Evolutionary conservation across 768 basidiomycete genomes (phyloP), one percentile per base, ranked within the genome.

Genomic region (Coprinellus aureogranulatus): DNA sequence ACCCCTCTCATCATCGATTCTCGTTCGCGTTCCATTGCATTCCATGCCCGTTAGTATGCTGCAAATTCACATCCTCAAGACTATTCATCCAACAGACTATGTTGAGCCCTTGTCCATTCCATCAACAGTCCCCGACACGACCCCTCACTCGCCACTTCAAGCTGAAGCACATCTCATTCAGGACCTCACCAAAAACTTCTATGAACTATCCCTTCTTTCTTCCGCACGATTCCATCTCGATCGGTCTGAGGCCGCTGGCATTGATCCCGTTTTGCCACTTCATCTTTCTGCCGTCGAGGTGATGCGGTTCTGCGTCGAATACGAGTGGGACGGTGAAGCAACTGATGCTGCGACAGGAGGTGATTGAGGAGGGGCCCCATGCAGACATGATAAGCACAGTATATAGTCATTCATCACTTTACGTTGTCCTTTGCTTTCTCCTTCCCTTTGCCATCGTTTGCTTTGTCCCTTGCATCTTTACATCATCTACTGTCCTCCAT

Each of bases 271-370:
- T 39, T 68, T 93, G 52, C 91, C 90, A 12, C 83, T 88, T 66
- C 90, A 93, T 65, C 75, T 92, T 34, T 86, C 84, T 28, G 88
- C 89, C 16, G 76, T 90, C 25, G 84, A 89, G 57, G 76, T 77
- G 20, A 88, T 90, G 83, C 51, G 57, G 41, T 53, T 22, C 12
- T 53, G 57, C 27, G 25, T 58, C 26, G 51, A 58, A 45, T 34
- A 42, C 22, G 57, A 58, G 25, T 58, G 49, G 57, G 57, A 58
- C 14, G 34, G 14, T 6, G 34, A 34, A 34, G 34, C 34, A 34
- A 6, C 6, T 34, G 34, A 14, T 34, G 34, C 14, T 34, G 34
- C 6, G 14, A 34, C 8, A 34, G 34, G 34, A 6, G 8, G 8
- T 14, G 34, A 34, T 6, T 34, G 34, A 34, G 14, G 34, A 14